phyloP scores from a whole-genome alignment of 2,329 filamentous ascomycete genomes.

The Mycosphaerelloides madeirae region DNA sequence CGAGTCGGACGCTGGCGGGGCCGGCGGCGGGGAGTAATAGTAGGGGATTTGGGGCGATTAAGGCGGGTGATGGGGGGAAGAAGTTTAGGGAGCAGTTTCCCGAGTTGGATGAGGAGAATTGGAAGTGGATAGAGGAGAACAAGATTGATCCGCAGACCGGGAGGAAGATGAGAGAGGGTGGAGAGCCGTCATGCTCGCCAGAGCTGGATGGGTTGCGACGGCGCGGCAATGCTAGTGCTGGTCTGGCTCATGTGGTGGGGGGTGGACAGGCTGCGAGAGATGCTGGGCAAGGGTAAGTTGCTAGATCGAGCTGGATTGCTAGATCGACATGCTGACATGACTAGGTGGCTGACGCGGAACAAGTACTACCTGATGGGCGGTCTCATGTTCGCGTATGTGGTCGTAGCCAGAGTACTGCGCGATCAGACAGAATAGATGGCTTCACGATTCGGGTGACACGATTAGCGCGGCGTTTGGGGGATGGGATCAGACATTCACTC shows the following conservation, averaged over 20 bases:
- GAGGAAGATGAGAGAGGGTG: slow-evolving; percentile 30
- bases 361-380: slow-evolving; percentile 69
- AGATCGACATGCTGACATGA: no score
- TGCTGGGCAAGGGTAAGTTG: slow-evolving; percentile 59
- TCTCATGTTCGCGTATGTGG: slow-evolving; percentile 73
- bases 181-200: slow-evolving; percentile 52
- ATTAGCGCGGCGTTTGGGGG: slow-evolving; percentile 3
- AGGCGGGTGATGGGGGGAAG: slow-evolving; percentile 83
- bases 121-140: slow-evolving; percentile 82
- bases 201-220: slow-evolving; percentile 60
- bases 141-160: slow-evolving; percentile 75
- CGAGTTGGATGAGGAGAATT: slow-evolving; percentile 83
- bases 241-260: slow-evolving; percentile 65
- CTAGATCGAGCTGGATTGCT: no score
- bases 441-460: neutral
- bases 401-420: slow-evolving; percentile 70
- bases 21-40: slow-evolving; percentile 32
- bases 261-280: slow-evolving; percentile 70
- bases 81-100: slow-evolving; percentile 90
- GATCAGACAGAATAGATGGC: slow-evolving; percentile 29
- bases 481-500: neutral
- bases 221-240: slow-evolving; percentile 39
- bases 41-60: slow-evolving; percentile 73
- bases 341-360: slow-evolving; percentile 67
- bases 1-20: slow-evolving; percentile 41